Conservation (phyloP, 805 yeast genomes). For the Zygotorulaspora danielsina region DNA sequence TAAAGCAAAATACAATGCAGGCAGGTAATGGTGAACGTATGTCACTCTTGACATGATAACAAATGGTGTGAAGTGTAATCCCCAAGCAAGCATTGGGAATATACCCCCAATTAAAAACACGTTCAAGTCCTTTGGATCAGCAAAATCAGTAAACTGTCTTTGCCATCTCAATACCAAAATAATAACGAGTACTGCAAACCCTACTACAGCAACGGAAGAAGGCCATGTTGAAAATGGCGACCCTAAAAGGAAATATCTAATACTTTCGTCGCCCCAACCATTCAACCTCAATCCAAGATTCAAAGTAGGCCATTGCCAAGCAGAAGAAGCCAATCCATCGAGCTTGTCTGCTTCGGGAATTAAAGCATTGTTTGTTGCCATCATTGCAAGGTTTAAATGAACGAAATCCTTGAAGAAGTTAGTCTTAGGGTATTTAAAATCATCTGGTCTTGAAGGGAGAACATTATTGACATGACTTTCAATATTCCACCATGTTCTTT, state of each 20-base stretch:
- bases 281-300: conserved; percentile 73
- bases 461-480: conserved; percentile 61
- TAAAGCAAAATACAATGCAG: conserved; percentile 76
- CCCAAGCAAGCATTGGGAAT: conserved; percentile 79
- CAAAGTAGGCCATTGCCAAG: conserved; percentile 89
- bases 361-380: conserved; percentile 88
- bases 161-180: conserved; percentile 69
- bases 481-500: conserved; percentile 87
- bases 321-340: conserved; percentile 66
- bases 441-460: conserved; percentile 50
- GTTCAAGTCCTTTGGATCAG: conserved; percentile 43
- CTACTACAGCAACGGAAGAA: conserved; percentile 56
- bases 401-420: conserved; percentile 71
- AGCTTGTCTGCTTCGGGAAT: conserved; percentile 72
- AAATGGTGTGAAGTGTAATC: conserved; percentile 71
- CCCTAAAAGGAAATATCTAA: conserved; percentile 67
- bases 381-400: conserved; percentile 77
- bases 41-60: conserved; percentile 82
- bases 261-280: conserved; percentile 63
- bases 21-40: conserved; percentile 80
- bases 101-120: conserved; percentile 65
- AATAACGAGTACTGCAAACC: conserved; percentile 47
- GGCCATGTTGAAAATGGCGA: conserved; percentile 79
- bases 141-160: conserved; percentile 67
- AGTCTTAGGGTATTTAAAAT: conserved; percentile 58